Conservation (phyloP, 345 rosid species). For the Rhizophora apiculata region DNA sequence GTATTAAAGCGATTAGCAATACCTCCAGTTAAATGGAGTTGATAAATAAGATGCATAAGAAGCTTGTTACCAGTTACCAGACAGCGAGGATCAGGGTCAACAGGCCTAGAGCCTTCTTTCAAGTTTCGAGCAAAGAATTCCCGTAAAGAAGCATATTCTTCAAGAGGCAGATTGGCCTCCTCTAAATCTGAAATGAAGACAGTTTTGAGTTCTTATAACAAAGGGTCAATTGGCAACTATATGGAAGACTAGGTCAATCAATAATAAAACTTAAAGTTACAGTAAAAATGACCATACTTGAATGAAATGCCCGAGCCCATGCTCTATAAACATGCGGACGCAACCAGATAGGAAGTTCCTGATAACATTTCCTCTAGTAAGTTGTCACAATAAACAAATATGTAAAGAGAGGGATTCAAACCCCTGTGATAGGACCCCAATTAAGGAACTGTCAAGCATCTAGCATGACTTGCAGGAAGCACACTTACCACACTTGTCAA, state of each 20-base stretch:
- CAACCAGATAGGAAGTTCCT: conserved; percentile 86
- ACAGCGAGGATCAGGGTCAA: conserved; percentile 73
- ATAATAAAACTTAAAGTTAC: background rate
- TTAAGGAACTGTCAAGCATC: background rate
- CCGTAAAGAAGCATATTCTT: conserved; percentile 64
- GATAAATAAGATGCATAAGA: conserved; percentile 27
- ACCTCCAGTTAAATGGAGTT: conserved; percentile 13
- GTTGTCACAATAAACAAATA: background rate
- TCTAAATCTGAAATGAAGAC: conserved; percentile 62
- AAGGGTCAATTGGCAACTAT: background rate
- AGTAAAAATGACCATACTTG: conserved; percentile 42
- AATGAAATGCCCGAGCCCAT: conserved; percentile 94
- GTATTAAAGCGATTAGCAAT: conserved; percentile 17
- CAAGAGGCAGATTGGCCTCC: conserved; percentile 85
- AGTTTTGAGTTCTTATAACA: background rate
- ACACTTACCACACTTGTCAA: conserved; percentile 61
- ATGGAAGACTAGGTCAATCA: background rate
- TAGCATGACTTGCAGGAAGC: conserved; percentile 6
- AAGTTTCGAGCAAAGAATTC: conserved; percentile 87
- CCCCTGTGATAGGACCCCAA: too few species aligned
- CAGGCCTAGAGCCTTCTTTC: conserved; percentile 88
- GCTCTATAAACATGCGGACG: conserved; percentile 79
- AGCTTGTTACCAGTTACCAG: conserved; percentile 92
- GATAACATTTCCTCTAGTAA: conserved; percentile 20
- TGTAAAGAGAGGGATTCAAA: background rate